Evolutionary conservation across 352 stramenopile species (phyloP), one percentile per base, ranked within the genome.

Genomic region (Phytopythium delawarense): DNA sequence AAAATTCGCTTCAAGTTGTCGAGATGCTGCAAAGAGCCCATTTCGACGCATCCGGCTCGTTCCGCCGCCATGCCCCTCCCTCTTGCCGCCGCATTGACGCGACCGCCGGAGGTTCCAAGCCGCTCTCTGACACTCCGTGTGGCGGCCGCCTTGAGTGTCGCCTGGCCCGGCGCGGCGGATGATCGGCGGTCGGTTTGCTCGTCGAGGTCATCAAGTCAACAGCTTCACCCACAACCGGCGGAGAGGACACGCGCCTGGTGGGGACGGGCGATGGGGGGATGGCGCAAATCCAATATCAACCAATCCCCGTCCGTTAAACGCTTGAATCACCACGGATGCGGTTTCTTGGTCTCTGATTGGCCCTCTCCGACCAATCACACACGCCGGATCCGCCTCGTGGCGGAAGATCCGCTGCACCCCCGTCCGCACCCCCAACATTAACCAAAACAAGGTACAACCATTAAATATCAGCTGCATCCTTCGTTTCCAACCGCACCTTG

Each of bases 251-350:
- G 46, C 46, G 46, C 46, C 46, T 2, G 12, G 11, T 9, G 18
- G 7, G 45, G 45, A 46, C 15, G 18, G 40, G 45, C 21, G 1
- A 18, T 20, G 21, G 37, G 54, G 54, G 8, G 34, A 45, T 25
- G 54, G 28, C 39, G 42, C 56, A n/a, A 2, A 39, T 32, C 20
- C 15, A 37, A 40, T 55, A 57, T 59, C 35, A 37, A 15, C 63
- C 63, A 69, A 69, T 69, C 51, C 48, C 1, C 20, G 2, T 4
- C 6, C 44, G n/a, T 49, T 42, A 66, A 59, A 49, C 18, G 20
- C 40, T 51, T 53, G 57, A 62, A 55, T 55, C 57, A 62, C 44
- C 20, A 44, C 20, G 30, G 56, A 62, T 53, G n/a, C 28, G 21
- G 2, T 25, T 44, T 39, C 8, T 4, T 9, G 7, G 15, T 21